These are phyloP conservation scores for Clohesyomyces aquaticus DNA, from an alignment of 495 filamentous ascomycete species.

Conservation along the genomic window DNA sequence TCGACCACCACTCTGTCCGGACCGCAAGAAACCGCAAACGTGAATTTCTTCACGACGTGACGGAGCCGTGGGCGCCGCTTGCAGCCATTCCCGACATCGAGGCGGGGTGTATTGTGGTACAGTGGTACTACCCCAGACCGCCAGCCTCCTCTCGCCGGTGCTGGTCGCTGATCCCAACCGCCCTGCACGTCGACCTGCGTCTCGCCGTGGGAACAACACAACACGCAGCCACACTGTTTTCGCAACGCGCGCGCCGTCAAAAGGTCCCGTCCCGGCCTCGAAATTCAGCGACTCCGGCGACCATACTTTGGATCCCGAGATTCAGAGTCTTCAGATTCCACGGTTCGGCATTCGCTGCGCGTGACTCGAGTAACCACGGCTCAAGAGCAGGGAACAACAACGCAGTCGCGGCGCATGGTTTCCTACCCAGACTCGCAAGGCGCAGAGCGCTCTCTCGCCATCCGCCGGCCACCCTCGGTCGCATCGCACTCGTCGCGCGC, in stretches of 20 bases:
- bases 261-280: not conserved
- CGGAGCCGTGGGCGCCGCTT: constrained; percentile 1
- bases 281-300: constrained; percentile 1
- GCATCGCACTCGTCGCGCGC: constrained; percentile 62
- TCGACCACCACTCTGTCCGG: not conserved
- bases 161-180: not conserved
- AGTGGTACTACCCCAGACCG: constrained; percentile 10
- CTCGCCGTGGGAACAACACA: constrained; percentile 38
- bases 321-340: not conserved
- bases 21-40: not conserved
- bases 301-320: not conserved
- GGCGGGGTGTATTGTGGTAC: constrained; percentile 11
- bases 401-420: constrained; percentile 34
- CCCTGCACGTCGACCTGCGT: constrained; percentile 35
- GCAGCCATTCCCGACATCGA: not conserved
- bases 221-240: constrained; percentile 39
- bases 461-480: constrained; percentile 63
- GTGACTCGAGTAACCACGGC: not conserved
- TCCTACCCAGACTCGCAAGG: constrained; percentile 66
- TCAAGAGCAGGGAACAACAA: constrained; percentile 5
- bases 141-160: constrained; percentile 17
- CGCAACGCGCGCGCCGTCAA: constrained; percentile 17
- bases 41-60: too few relatives aligned
- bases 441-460: constrained; percentile 56
- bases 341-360: not conserved